Conservation (phyloP, 1,284 basidiomycete genomes). For the Cystobasidium slooffiae region DNA sequence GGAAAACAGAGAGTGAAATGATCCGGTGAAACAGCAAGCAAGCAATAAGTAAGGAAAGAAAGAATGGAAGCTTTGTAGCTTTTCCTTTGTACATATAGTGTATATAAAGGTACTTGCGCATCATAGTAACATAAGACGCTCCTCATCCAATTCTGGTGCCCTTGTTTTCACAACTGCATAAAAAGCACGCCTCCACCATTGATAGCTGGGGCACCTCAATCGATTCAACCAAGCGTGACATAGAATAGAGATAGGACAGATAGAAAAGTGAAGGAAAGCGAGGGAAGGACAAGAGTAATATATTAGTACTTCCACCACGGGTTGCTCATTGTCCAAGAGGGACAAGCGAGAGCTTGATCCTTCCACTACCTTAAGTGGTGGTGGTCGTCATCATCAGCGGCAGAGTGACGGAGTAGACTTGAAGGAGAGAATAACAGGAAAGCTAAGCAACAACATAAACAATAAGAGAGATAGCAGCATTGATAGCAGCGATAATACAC, state of each 20-base stretch:
- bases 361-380: neutral
- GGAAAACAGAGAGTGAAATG: no score
- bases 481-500: conserved; percentile 5
- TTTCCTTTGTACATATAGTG: no score
- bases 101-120: no score
- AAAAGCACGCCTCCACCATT: no score
- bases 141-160: no score
- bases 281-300: neutral
- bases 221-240: neutral
- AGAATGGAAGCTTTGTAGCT: no score
- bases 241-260: neutral
- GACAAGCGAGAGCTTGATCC: conserved; percentile 16
- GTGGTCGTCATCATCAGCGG: neutral
- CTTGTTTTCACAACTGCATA: no score
- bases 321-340: conserved; percentile 16
- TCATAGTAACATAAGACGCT: no score
- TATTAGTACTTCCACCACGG: conserved; percentile 1
- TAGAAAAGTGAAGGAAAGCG: no score
- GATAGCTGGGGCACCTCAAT: neutral
- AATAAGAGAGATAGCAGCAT: neutral
- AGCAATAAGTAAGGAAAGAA: no score
- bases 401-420: neutral
- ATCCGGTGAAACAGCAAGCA: no score
- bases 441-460: neutral
- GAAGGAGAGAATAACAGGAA: no score